Conservation (phyloP, 2,329 filamentous ascomycete species). For the Cyphellophora attinorum region DNA sequence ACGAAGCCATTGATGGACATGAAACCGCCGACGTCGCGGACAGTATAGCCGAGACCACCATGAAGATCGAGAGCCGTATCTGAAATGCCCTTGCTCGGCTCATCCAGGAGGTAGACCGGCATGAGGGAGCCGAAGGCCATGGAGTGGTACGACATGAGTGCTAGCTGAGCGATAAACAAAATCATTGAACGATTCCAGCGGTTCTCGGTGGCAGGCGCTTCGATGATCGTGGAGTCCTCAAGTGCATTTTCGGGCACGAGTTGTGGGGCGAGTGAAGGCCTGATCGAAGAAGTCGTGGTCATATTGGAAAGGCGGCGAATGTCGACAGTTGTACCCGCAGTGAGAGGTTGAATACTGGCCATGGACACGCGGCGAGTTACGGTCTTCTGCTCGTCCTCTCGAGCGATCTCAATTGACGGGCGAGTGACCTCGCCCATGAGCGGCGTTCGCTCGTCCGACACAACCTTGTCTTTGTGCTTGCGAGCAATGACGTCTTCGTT, state of each 20-base stretch:
- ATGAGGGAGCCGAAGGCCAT: constrained; percentile 35
- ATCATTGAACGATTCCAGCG: constrained; percentile 2
- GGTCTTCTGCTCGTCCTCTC: not conserved
- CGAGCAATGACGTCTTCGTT: constrained; percentile 1
- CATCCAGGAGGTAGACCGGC: constrained; percentile 33
- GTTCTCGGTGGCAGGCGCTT: not conserved
- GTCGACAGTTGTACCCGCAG: constrained; percentile 4
- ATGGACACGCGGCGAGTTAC: not conserved
- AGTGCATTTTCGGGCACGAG: not conserved
- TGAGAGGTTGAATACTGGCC: constrained; percentile 2
- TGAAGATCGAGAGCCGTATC: constrained; percentile 4
- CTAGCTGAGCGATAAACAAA: constrained; percentile 6
- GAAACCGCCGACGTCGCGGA: constrained; percentile 52
- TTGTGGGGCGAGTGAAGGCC: not conserved
- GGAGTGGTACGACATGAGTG: constrained; percentile 35
- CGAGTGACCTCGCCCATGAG: not conserved
- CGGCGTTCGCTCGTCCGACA: constrained; percentile 3
- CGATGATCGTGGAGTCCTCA: not conserved
- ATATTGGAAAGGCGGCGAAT: constrained; percentile 4
- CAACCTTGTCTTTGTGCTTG: not conserved
- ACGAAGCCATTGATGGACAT: constrained; percentile 51
- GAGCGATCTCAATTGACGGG: not conserved
- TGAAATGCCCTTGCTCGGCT: constrained; percentile 14
- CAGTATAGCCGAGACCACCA: constrained; percentile 53
- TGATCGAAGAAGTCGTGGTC: not conserved